These are phyloP conservation scores for Platanthera guangdongensis DNA, from an alignment of 106 monocot genomes.

Conservation along the genomic window DNA sequence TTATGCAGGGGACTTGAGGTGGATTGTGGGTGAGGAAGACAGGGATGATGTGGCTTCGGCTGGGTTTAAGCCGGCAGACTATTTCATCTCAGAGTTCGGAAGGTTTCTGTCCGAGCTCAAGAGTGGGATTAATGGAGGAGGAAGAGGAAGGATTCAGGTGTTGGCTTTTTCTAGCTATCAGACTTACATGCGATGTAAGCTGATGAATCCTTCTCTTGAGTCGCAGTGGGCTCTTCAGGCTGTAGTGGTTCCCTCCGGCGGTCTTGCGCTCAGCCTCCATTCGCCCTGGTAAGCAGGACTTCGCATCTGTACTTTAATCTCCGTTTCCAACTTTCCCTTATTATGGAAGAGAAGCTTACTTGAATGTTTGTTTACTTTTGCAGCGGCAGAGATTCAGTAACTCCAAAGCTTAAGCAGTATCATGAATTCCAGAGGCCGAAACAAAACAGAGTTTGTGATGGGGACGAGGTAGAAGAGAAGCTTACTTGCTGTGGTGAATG, in stretches of 20 bases:
- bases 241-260: conserved; percentile 77
- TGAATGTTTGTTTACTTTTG: neutral
- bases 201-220: conserved; percentile 60
- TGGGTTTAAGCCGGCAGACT: conserved; percentile 35
- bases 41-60: neutral
- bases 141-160: conserved; percentile 45
- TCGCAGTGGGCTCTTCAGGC: conserved; percentile 72
- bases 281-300: conserved; percentile 42
- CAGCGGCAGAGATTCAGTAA: conserved; percentile 40
- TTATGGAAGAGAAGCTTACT: neutral
- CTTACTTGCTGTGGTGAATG: conserved; percentile 66
- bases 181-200: conserved; percentile 79
- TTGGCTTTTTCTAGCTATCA: conserved; percentile 72
- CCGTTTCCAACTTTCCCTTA: neutral
- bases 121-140: conserved; percentile 3
- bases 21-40: conserved; percentile 51
- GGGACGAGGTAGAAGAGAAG: conserved; percentile 46
- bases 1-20: conserved; percentile 69
- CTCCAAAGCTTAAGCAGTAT: conserved; percentile 24
- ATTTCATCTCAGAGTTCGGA: conserved; percentile 52
- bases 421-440: conserved; percentile 28
- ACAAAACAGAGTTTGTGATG: conserved; percentile 13
- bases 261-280: conserved; percentile 70
- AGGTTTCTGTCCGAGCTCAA: conserved; percentile 46
- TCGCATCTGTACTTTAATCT: neutral